Conservation (phyloP, 768 basidiomycete genomes). For the Clavulina sp. region DNA sequence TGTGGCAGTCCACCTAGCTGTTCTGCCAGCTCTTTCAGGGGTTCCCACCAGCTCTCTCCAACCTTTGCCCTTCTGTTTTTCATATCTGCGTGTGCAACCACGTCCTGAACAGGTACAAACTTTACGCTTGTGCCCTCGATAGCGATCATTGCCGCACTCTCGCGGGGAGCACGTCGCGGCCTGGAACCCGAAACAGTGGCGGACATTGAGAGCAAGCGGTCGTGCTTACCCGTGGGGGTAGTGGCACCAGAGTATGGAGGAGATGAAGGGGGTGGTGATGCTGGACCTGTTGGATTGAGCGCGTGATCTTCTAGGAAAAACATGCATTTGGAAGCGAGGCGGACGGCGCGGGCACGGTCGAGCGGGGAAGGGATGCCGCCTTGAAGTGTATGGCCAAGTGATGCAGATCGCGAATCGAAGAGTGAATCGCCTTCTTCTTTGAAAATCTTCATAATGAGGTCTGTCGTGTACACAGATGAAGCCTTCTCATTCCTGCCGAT, state of each 20-base stretch:
- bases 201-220: constrained; percentile 30
- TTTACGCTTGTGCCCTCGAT: constrained; percentile 66
- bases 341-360: constrained; percentile 80
- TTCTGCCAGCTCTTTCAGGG: constrained; percentile 48
- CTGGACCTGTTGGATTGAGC: no score
- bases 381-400: constrained; percentile 91
- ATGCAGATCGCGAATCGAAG: constrained; percentile 91
- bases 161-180: constrained; percentile 33
- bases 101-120: constrained; percentile 73
- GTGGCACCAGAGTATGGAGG: no score
- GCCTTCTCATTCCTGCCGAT: constrained; percentile 62
- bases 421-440: constrained; percentile 83
- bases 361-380: constrained; percentile 90
- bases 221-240: no score
- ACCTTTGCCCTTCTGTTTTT: constrained; percentile 68
- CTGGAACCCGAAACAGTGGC: constrained; percentile 19
- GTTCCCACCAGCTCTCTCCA: constrained; percentile 65
- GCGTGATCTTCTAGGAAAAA: constrained; percentile 69
- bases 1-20: constrained; percentile 30
- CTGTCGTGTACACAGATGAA: constrained; percentile 79
- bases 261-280: no score
- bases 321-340: constrained; percentile 86
- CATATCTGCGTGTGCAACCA: constrained; percentile 81
- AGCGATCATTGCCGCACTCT: constrained; percentile 77
- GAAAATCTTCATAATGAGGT: constrained; percentile 83